Base-by-base conservation (phyloP, 2,329 filamentous ascomycete species). In the Aspergillus candidus region DNA sequence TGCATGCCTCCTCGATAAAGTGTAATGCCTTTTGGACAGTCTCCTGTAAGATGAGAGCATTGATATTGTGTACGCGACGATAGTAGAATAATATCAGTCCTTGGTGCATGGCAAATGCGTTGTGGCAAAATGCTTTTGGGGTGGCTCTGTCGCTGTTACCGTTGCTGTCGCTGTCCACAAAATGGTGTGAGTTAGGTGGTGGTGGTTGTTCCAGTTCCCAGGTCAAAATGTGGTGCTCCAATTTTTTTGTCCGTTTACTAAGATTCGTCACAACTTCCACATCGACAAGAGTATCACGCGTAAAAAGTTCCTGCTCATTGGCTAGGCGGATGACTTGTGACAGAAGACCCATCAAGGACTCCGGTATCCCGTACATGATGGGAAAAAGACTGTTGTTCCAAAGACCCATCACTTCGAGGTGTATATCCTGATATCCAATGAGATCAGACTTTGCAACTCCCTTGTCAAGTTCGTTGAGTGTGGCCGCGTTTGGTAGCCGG, bases 261-360 rank as follows among this genome's bases (percentile, higher is more conserved):
- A 46, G 15, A 32, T 38, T 18, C 14, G 11, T 35, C 6, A 35
- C 30, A 15, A 44, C 13, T 4, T 41, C 35, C 10, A 36, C 6
- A 18, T 49, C 44, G n/a, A 44, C n/a, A 11, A 13, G 18, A 10
- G 38, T 32, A 7, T 46, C 36, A 35, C 42, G n/a, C 43, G 34
- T 17, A 35, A 46, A 17, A 18, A 47, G 44, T 17, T 49, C 47
- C 18, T 49, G 47, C 32, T 49, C 47, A 41, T 64, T 68, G 3
- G 65, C 65, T 3, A 69, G 51, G 11, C 64, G 56, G 11, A 65
- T 67, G 3, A 62, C 62, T 39, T 67, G 65, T 3, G 66, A 68
- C 18, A 69, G 51, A 4, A 67, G 55, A 27, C 58, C 61, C 29
- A 69, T 54, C 57, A 65, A 64, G 6, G 60, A 62, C 39, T 68